These are phyloP conservation scores for Cladosporium phlei DNA, from an alignment of 2,329 filamentous ascomycete species.

Conservation along the genomic window DNA sequence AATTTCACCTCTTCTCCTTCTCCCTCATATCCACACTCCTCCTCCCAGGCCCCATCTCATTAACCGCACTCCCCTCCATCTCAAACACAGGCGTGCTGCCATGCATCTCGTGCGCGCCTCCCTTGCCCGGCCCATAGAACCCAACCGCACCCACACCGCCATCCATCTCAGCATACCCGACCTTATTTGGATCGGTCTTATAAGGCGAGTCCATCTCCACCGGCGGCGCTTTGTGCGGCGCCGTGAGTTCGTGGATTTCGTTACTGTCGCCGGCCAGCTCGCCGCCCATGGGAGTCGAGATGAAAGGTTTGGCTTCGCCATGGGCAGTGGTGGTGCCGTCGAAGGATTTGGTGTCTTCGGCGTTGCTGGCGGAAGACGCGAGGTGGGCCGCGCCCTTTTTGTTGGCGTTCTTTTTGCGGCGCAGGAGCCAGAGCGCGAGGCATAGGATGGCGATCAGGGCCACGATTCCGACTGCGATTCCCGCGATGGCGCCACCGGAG, in stretches of 20 bases:
- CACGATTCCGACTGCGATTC: constrained; percentile 31
- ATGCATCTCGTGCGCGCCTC: constrained; percentile 22
- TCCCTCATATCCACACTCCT: constrained; percentile 12
- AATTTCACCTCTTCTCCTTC: constrained; percentile 14
- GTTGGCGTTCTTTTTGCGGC: constrained; percentile 25
- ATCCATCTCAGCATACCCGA: constrained; percentile 32
- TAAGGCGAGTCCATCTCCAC: constrained; percentile 31
- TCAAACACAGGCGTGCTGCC: constrained; percentile 25
- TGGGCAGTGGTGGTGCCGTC: constrained; percentile 12
- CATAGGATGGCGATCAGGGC: constrained; percentile 26
- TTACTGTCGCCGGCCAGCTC: constrained; percentile 29
- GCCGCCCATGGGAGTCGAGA: constrained; percentile 29
- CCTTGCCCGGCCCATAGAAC: constrained; percentile 18
- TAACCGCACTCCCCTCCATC: constrained; percentile 27
- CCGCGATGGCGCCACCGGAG: constrained; percentile 31
- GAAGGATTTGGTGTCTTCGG: constrained; percentile 27
- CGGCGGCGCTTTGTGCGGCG: constrained; percentile 22
- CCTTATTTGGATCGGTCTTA: constrained; percentile 29
- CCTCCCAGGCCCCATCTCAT: constrained; percentile 16
- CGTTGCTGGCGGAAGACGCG: constrained; percentile 18
- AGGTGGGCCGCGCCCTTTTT: constrained; percentile 5
- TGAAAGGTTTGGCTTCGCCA: constrained; percentile 21
- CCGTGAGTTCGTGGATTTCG: constrained; percentile 32
- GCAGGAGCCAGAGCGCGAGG: constrained; percentile 25
- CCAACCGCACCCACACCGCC: constrained; percentile 26